A percentile compares a stretch with the other conserved stretches of the same genome.
Conservation (phyloP, 805 yeast genomes). For the Candida palmyrensis region DNA sequence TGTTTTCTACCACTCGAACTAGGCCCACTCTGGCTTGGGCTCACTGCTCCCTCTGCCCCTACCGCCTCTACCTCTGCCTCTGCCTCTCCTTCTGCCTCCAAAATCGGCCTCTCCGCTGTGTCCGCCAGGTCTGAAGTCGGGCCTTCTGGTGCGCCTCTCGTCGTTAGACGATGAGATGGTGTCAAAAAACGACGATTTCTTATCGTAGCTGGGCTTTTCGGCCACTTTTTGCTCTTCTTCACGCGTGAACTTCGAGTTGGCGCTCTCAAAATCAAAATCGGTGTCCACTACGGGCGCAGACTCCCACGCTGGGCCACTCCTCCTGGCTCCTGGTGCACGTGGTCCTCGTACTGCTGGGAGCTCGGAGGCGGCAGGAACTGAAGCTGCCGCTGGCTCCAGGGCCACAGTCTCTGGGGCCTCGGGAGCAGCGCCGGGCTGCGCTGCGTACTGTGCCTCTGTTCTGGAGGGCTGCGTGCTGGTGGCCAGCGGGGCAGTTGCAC, state of each 20-base stretch:
- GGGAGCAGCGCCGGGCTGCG: conserved; percentile 4
- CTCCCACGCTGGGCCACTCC: no score
- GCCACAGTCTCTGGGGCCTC: conserved; percentile 1
- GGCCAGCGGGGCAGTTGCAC: conserved; percentile 4
- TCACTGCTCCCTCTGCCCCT: conserved; percentile 14
- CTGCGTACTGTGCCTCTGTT: conserved; percentile 7
- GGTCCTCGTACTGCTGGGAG: conserved; percentile 4
- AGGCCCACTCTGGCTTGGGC: conserved; percentile 29
- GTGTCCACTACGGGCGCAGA: no score
- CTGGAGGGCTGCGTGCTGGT: conserved; percentile 4
- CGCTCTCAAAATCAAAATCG: conserved; percentile 72
- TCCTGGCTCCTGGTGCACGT: conserved; percentile 10
- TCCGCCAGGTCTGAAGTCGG: conserved; percentile 18
- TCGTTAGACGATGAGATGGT: conserved; percentile 65
- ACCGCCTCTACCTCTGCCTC: conserved; percentile 14
- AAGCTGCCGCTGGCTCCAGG: conserved; percentile 9
- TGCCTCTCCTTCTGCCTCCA: conserved; percentile 11
- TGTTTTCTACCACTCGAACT: no score
- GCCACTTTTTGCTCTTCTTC: conserved; percentile 32
- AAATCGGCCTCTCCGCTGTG: conserved; percentile 7
- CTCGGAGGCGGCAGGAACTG: conserved; percentile 8
- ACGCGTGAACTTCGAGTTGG: conserved; percentile 66
- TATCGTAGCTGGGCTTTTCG: conserved; percentile 51
- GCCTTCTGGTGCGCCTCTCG: conserved; percentile 45
- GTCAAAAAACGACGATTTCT: conserved; percentile 84